Base-by-base conservation (phyloP, 2,329 filamentous ascomycete genomes). In the Helotiales sp. region DNA sequence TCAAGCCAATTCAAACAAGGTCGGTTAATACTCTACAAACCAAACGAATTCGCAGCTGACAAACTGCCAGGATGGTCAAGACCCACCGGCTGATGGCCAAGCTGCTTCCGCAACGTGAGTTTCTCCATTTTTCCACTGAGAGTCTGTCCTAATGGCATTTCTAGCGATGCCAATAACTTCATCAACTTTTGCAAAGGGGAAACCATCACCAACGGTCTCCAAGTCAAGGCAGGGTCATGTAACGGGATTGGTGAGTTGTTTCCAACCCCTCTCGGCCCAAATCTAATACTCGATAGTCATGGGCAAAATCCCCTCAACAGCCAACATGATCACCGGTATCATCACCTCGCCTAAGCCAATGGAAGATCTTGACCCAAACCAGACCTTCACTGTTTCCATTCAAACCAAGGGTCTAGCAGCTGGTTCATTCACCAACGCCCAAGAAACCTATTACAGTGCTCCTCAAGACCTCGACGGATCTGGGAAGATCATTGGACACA, bases 181-280 rank as follows among this genome's bases (percentile, higher is more conserved):
- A 74, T 75, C 66, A 74, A 74, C 68, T 74, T 73, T 66, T 75
- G 73, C 65, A 43, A 64, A 8, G 73, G 73, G 11, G 28, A 72
- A 74, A 83, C 79, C 0, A 74, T 87, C 52, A 89, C 87, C 70
- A 87, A 90, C 73, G 87, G 87, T 71, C 76, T 83, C 28, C 87
- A 89, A 76, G 79, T 83, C 54, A 81, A 80, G 66, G 76, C 69
- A 4, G 88, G 88, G 24, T 90, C 87, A 30, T 90, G 88, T 79
- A 90, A 89, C 60, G 68, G 69, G 34, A 70, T 73, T 62, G 67
- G 67, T 69, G 52, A 37, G 37, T 65, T 65, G 10, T 13, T 45
- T n/a, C 2, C 4, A 37, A 5, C 7, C n/a, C 11, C 22, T 52
- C 13, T 28, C 3, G 20, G 6, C 47, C 3, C 6, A 20, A 10